Evolutionary conservation across 768 basidiomycete species (phyloP).

Genomic region (Gyrodon lividus): DNA sequence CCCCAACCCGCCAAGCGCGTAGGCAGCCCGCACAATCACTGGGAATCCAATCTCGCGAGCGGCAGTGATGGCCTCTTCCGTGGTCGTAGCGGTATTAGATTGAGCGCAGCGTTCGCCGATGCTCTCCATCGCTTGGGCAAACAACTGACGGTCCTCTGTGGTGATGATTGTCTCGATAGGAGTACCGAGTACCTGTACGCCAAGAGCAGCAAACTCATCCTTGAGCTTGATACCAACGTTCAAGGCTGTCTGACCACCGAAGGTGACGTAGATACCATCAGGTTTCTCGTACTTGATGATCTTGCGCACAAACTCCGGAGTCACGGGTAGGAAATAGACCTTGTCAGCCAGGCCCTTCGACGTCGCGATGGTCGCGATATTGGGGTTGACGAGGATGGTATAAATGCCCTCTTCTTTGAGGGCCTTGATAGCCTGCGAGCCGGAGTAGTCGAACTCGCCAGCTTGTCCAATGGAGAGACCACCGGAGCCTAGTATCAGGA

Average conservation of each 20-base stretch:
- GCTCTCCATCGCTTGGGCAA: slow-evolving; percentile 90
- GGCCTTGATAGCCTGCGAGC: slow-evolving; percentile 98
- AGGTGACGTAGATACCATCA: slow-evolving; percentile 98
- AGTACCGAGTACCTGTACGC: slow-evolving; percentile 92
- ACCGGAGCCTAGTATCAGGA: slow-evolving; percentile 95
- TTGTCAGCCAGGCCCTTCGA: slow-evolving; percentile 98
- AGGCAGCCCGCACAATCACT: slow-evolving; percentile 95
- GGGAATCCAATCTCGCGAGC: slow-evolving; percentile 89
- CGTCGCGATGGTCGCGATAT: slow-evolving; percentile 98
- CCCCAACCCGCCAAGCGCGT: slow-evolving; percentile 93
- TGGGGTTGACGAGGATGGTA: slow-evolving; percentile 97
- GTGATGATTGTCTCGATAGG: slow-evolving; percentile 96
- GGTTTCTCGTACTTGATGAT: slow-evolving; percentile 99
- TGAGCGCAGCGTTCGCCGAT: slow-evolving; percentile 96
- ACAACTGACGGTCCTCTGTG: slow-evolving; percentile 94
- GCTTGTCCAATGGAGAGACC: slow-evolving; percentile 98
- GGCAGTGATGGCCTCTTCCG: slow-evolving; percentile 80
- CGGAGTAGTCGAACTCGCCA: slow-evolving; percentile 99
- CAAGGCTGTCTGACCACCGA: slow-evolving; percentile 96
- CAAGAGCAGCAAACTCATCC: slow-evolving; percentile 89
- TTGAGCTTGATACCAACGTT: slow-evolving; percentile 97
- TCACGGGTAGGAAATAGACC: slow-evolving; percentile 98
- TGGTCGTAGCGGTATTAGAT: slow-evolving; percentile 82
- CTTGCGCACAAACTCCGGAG: slow-evolving; percentile 95
- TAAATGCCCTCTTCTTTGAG: slow-evolving; percentile 99